phyloP scores from a whole-genome alignment of 768 basidiomycete species.

The Trametes cinnabarina region DNA sequence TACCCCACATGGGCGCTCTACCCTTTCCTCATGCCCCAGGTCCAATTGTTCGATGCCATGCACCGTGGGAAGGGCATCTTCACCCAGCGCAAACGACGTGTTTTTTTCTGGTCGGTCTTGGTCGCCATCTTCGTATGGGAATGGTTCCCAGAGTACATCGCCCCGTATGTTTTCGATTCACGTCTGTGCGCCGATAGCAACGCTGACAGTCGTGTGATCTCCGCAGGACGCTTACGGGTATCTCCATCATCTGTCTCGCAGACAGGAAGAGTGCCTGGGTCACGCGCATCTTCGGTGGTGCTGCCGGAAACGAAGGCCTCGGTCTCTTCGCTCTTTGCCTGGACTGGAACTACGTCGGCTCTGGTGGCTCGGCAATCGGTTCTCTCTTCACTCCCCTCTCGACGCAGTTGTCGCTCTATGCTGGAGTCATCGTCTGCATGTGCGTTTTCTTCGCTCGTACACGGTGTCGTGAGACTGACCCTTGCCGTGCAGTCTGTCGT shows the following conservation, averaged over 20 bases:
- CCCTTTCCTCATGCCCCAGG: constrained; percentile 39
- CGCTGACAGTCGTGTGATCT: neutral
- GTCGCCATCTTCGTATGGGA: constrained; percentile 44
- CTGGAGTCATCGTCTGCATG: constrained; percentile 31
- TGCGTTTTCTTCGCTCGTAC: constrained; percentile 19
- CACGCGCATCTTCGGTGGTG: constrained; percentile 59
- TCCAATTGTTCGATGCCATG: constrained; percentile 43
- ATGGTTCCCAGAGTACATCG: constrained; percentile 37
- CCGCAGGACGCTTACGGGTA: constrained; percentile 51
- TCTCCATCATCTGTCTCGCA: constrained; percentile 57
- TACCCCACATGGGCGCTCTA: constrained; percentile 49
- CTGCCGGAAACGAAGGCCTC: constrained; percentile 59
- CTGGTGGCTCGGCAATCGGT: constrained; percentile 37
- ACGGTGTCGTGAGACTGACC: neutral
- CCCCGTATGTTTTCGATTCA: constrained; percentile 14
- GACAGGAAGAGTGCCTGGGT: constrained; percentile 48
- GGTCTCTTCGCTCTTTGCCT: constrained; percentile 55
- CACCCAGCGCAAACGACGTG: constrained; percentile 35
- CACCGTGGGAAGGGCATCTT: constrained; percentile 41
- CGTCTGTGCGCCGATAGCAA: neutral
- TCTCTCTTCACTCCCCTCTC: constrained; percentile 33
- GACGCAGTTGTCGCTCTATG: constrained; percentile 18
- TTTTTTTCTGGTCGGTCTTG: constrained; percentile 35
- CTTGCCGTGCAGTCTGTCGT: constrained; percentile 23
- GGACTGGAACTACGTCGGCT: constrained; percentile 52